These are phyloP conservation scores for Candida glucosophila DNA, from an alignment of 1,139 yeast genomes.

Conservation along the genomic window DNA sequence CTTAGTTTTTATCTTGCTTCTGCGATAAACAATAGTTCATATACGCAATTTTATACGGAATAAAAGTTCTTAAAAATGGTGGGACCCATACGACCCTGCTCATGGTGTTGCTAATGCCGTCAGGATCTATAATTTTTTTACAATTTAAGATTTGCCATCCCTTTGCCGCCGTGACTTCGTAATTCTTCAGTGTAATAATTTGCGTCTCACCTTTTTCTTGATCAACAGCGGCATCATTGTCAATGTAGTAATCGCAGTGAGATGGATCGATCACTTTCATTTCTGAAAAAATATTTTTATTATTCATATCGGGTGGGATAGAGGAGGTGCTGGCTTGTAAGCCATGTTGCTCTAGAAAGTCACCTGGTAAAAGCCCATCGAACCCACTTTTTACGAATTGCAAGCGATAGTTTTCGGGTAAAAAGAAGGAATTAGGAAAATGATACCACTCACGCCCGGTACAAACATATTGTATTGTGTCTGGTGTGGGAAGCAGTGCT, in stretches of 20 bases:
- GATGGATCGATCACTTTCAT: slow-evolving; percentile 38
- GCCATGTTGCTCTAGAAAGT: slow-evolving; percentile 46
- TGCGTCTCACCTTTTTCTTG: slow-evolving; percentile 20
- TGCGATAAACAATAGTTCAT: slow-evolving; percentile 38
- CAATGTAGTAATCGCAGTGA: slow-evolving; percentile 53
- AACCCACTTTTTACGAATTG: slow-evolving; percentile 71
- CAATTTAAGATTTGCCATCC: slow-evolving; percentile 40
- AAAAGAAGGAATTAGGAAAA: slow-evolving; percentile 79
- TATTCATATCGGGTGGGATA: slow-evolving; percentile 64
- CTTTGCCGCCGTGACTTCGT: slow-evolving; percentile 5
- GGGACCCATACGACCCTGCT: slow-evolving; percentile 44
- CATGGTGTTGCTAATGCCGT: slow-evolving; percentile 31
- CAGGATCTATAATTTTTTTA: slow-evolving; percentile 39
- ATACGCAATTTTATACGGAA: slow-evolving; percentile 26
- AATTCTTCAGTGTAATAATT: slow-evolving; percentile 9
- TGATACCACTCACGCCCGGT: slow-evolving; percentile 94
- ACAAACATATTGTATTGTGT: slow-evolving; percentile 48
- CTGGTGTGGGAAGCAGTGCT: slow-evolving; percentile 5
- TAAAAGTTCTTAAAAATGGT: slow-evolving; percentile 10
- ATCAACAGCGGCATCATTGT: slow-evolving; percentile 27
- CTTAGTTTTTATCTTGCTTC: slow-evolving; percentile 5
- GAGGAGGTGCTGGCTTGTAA: slow-evolving; percentile 23
- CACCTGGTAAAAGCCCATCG: slow-evolving; percentile 84
- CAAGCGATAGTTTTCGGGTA: slow-evolving; percentile 52
- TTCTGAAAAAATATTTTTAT: slow-evolving; percentile 50